Base-by-base conservation (phyloP, 2,329 filamentous ascomycete species). In the Arthrobotrys sinensis region DNA sequence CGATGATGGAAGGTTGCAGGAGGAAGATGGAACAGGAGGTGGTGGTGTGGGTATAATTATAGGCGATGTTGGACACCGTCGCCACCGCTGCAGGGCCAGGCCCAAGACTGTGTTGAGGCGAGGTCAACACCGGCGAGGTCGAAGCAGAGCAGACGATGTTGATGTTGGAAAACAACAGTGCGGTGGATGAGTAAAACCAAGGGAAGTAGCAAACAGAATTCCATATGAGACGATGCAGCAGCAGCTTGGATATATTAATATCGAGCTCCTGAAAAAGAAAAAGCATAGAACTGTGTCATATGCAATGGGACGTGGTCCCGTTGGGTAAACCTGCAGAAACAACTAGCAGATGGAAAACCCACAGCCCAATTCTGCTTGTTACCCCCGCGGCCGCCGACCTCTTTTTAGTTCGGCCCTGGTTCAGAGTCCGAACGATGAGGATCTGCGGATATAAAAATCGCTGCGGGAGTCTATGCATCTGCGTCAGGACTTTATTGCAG, bases 251-350 rank as follows among this genome's bases (percentile, higher is more conserved):
- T 16, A 28, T 62, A 62, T 62, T 57, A 62, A 43, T 40, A 40
- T 43, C 55, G 21, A 62, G 55, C 36, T 19, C 10, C 36, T 19
- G 16, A 55, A 57, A 46, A 55, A 40, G 10, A 70, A 52, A 16
- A 70, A 24, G 12, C 16, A n/a, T 16, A 55, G 68, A 16, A 28
- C 40, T 45, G 32, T 45, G 63, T 67, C 55, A 68, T 76, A 68
- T 70, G 72, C 72, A 76, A 46, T 69, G 55, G 72, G 72, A 76
- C 65, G 72, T 76, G 72, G 65, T 65, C 45, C 34, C 38, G 16
- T 72, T 40, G 34, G 45, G 63, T 36, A 40, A 68, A 67, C 72
- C 64, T 76, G 72, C 72, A 66, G 72, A 76, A 68, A 55, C 72
- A 76, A 55, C 72, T 76, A 65, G 57, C 65, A 69, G 12, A 24